Conservation (phyloP, 2,329 filamentous ascomycete genomes). For the Penicillium paneum region DNA sequence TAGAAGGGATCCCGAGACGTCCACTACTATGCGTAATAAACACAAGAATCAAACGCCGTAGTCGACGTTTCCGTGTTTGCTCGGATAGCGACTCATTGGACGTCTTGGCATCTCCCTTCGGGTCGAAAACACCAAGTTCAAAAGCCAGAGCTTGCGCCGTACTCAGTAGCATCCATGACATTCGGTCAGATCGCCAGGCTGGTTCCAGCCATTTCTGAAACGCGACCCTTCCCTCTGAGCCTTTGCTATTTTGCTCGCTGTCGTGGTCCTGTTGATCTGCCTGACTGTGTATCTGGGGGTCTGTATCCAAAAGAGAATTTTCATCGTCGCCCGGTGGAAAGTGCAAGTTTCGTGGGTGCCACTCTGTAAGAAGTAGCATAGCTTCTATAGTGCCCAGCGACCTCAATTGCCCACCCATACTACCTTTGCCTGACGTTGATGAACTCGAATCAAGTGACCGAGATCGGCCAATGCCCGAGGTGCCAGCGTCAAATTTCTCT, state of each 20-base stretch:
- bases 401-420: constrained; percentile 70
- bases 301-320: constrained; percentile 62
- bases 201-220: constrained; percentile 95
- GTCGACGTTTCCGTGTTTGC: constrained; percentile 75
- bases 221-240: constrained; percentile 70
- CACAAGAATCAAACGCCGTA: constrained; percentile 81
- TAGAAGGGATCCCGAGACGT: constrained; percentile 85
- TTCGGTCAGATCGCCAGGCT: constrained; percentile 87
- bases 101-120: constrained; percentile 69
- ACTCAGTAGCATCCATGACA: constrained; percentile 97
- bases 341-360: constrained; percentile 91
- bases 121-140: constrained; percentile 92
- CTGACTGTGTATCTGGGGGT: constrained; percentile 62
- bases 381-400: constrained; percentile 94
- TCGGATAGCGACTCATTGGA: constrained; percentile 52
- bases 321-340: constrained; percentile 74
- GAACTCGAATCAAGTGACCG: constrained; percentile 63
- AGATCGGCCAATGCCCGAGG: constrained; percentile 58
- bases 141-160: constrained; percentile 87
- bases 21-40: constrained; percentile 94
- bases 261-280: constrained; percentile 48
- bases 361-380: constrained; percentile 89
- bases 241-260: constrained; percentile 41
- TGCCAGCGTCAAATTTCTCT: constrained; percentile 84
- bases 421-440: constrained; percentile 50